These are phyloP conservation scores for Aegilops sharonensis DNA, from an alignment of 176 grass and related monocot species.

Conservation along the genomic window DNA sequence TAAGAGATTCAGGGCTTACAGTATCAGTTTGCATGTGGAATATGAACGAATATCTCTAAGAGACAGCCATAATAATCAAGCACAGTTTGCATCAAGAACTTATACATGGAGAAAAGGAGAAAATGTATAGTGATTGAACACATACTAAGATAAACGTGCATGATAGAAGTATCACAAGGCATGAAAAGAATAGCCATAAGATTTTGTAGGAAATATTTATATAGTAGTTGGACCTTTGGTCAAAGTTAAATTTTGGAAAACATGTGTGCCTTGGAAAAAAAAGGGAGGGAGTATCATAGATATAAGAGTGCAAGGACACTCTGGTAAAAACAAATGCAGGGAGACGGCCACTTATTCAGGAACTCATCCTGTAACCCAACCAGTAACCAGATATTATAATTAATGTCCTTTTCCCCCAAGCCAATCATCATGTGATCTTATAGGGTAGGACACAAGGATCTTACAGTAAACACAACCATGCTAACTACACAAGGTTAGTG, in stretches of 20 bases:
- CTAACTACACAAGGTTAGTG: not conserved
- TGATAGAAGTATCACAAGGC: not conserved
- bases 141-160: not conserved
- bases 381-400: not conserved
- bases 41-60: not conserved
- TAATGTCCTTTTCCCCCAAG: not conserved
- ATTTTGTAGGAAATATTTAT: not conserved
- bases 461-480: not conserved
- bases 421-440: not conserved
- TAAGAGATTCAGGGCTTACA: constrained; percentile 33
- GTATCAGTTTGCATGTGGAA: constrained; percentile 26
- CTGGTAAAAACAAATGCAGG: not conserved
- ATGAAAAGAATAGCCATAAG: not conserved
- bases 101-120: not conserved
- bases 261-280: not conserved
- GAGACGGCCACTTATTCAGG: constrained; percentile 15
- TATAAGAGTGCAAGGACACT: constrained; percentile 1
- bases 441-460: not conserved
- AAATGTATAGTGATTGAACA: not conserved
- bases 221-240: not conserved
- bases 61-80: constrained; percentile 1
- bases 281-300: constrained; percentile 1
- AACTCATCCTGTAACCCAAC: constrained; percentile 4
- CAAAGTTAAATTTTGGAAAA: not conserved
- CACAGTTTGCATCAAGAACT: constrained; percentile 16